phyloP scores from a whole-genome alignment of 2,329 filamentous ascomycete genomes.

The Penicillium sp. region DNA sequence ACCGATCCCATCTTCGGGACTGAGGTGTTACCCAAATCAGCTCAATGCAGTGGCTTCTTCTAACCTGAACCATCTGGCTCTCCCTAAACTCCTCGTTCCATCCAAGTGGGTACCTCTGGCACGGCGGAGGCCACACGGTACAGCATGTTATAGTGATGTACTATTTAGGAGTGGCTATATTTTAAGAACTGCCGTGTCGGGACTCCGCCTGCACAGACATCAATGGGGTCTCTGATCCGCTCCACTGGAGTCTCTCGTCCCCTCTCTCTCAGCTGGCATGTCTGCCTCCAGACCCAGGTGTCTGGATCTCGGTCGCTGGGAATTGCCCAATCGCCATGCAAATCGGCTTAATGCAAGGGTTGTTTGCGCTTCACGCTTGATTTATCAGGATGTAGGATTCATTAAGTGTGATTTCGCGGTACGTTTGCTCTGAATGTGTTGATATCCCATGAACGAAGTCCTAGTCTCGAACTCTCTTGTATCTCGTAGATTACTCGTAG shows the following conservation, averaged over 20 bases:
- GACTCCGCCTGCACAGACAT: not conserved
- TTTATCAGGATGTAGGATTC: no score
- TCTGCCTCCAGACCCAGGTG: conserved; percentile 28
- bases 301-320: conserved; percentile 16
- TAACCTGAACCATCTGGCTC: not conserved
- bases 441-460: no score
- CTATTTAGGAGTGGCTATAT: no score
- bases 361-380: not conserved
- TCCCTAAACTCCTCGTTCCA: not conserved
- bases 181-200: not conserved
- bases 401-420: no score
- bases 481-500: not conserved
- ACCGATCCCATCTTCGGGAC: not conserved
- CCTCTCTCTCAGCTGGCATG: conserved; percentile 24
- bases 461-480: no score
- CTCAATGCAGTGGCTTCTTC: not conserved
- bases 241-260: not conserved
- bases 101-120: conserved; percentile 6
- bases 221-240: not conserved
- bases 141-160: no score
- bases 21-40: not conserved
- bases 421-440: no score
- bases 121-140: not conserved
- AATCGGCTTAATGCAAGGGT: not conserved
- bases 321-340: conserved; percentile 10